Evolutionary conservation across 768 basidiomycete genomes (phyloP).

Genomic region (Pseudohyphozyma bogoriensis): DNA sequence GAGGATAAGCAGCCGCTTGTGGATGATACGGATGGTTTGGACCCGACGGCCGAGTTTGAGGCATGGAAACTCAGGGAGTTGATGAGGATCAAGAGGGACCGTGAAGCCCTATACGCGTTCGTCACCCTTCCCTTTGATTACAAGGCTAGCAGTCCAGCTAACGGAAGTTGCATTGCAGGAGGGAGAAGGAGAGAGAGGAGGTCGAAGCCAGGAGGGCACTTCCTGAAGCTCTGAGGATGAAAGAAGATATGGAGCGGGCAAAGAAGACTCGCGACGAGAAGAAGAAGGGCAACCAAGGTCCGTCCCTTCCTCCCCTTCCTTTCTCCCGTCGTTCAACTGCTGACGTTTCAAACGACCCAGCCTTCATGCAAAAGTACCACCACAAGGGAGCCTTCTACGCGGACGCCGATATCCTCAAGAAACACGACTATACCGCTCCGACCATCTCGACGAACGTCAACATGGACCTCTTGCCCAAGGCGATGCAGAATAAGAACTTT

Average conservation of each 20-base stretch:
- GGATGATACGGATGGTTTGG: conserved; percentile 88
- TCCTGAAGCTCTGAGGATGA: conserved; percentile 83
- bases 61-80: conserved; percentile 92
- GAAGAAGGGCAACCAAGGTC: conserved; percentile 34
- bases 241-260: conserved; percentile 82
- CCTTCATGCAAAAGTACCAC: conserved; percentile 96
- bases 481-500: conserved; percentile 95
- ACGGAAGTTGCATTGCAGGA: conserved; percentile 28
- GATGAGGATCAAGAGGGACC: conserved; percentile 83
- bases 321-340: not conserved
- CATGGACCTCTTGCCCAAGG: conserved; percentile 75
- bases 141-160: no score
- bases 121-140: not conserved
- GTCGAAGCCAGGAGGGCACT: conserved; percentile 80
- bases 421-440: conserved; percentile 78
- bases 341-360: conserved; percentile 45
- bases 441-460: conserved; percentile 76
- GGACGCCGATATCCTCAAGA: conserved; percentile 78
- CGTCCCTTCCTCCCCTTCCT: not conserved
- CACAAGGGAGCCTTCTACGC: conserved; percentile 99
- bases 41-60: conserved; percentile 83
- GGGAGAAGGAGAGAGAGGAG: conserved; percentile 80
- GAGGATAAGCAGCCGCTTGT: conserved; percentile 72
- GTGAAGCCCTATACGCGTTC: conserved; percentile 63
- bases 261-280: conserved; percentile 73